phyloP scores from a whole-genome alignment of 257 asterid genomes.

The Fraxinus quadrangulata region DNA sequence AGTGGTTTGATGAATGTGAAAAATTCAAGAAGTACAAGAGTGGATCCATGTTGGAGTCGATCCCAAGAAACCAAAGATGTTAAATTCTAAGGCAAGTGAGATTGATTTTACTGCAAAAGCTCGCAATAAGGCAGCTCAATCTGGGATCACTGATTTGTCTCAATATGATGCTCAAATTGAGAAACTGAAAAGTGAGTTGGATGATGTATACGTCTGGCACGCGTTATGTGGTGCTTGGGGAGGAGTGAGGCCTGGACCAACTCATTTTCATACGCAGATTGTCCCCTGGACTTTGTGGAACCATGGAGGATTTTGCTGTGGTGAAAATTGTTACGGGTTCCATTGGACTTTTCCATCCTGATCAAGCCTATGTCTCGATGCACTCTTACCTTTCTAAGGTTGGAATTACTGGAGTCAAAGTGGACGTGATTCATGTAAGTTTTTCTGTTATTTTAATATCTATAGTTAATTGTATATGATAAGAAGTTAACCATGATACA shows the following conservation, averaged over 20 bases:
- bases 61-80: conserved; percentile 57
- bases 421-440: conserved; percentile 68
- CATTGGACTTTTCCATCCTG: conserved; percentile 68
- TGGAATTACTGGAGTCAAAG: conserved; percentile 76
- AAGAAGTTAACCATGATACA: no score
- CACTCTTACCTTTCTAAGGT: conserved; percentile 59
- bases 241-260: conserved; percentile 66
- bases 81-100: conserved; percentile 71
- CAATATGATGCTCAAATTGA: conserved; percentile 36
- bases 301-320: conserved; percentile 72
- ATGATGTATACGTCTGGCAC: conserved; percentile 73
- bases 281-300: conserved; percentile 72
- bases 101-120: conserved; percentile 65
- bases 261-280: conserved; percentile 51
- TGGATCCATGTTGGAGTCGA: conserved; percentile 55
- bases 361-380: conserved; percentile 68
- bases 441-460: background rate
- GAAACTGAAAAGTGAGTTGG: conserved; percentile 42
- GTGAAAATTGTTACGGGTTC: conserved; percentile 69
- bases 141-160: conserved; percentile 47
- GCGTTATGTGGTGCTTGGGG: conserved; percentile 82
- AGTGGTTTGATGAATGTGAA: conserved; percentile 62
- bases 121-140: conserved; percentile 32
- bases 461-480: background rate
- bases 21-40: conserved; percentile 52